These are phyloP conservation scores for Talaromyces marneffei DNA, from an alignment of 2,329 filamentous ascomycete species.

Conservation along the genomic window DNA sequence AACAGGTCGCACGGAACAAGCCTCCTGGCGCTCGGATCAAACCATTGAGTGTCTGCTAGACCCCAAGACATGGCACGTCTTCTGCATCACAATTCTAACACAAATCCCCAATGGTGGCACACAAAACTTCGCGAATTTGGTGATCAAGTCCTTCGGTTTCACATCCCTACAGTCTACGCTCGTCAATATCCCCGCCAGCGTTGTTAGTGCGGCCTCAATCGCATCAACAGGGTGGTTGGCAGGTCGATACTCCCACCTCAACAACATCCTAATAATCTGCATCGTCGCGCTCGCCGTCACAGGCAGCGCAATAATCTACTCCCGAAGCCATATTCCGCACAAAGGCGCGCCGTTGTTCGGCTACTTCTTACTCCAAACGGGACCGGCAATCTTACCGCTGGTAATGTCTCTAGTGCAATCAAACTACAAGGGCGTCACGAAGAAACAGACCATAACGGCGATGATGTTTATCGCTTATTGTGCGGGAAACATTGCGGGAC, in stretches of 20 bases:
- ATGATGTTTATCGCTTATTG: slow-evolving; percentile 51
- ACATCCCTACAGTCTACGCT: slow-evolving; percentile 50
- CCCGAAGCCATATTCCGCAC: slow-evolving; percentile 7
- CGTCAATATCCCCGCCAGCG: slow-evolving; percentile 56
- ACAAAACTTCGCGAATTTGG: slow-evolving; percentile 48
- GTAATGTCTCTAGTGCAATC: slow-evolving; percentile 33
- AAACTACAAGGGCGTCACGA: slow-evolving; percentile 52
- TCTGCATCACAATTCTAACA: slow-evolving; percentile 48
- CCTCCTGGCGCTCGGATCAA: slow-evolving; percentile 30
- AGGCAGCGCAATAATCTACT: slow-evolving; percentile 12
- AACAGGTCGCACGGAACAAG: slow-evolving; percentile 46
- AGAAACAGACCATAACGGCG: slow-evolving; percentile 49
- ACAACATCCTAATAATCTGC: slow-evolving; percentile 6
- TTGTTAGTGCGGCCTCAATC: slow-evolving; percentile 48
- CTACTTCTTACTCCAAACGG: slow-evolving; percentile 51
- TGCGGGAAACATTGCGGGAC: slow-evolving; percentile 51
- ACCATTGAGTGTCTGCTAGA: slow-evolving; percentile 46
- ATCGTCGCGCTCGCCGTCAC: not conserved
- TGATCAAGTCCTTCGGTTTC: slow-evolving; percentile 45
- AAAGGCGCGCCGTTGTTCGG: slow-evolving; percentile 54
- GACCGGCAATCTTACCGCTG: slow-evolving; percentile 47
- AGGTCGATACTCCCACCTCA: not conserved
- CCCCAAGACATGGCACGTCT: slow-evolving; percentile 56
- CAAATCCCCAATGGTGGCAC: slow-evolving; percentile 54
- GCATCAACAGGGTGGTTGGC: slow-evolving; percentile 25